Base-by-base conservation (phyloP, 1,284 basidiomycete genomes). In the Malassezia globosa region DNA sequence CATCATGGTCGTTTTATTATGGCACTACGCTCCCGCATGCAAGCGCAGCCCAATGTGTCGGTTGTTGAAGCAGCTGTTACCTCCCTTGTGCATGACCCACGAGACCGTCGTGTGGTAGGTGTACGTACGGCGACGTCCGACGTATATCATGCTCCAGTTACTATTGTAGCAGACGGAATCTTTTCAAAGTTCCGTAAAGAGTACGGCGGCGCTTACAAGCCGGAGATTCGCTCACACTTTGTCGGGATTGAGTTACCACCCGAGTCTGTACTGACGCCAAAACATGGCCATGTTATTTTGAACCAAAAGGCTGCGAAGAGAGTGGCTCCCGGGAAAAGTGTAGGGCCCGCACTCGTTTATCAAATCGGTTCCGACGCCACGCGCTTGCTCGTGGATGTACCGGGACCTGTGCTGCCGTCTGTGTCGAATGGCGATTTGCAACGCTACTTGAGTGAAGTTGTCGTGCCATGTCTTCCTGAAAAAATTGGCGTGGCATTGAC, bases 1-100 rank as follows among this genome's bases (percentile, higher is more conserved):
- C 90, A 96, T 74, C 90, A 96, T 69, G 92, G 92, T n/a, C 77
- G 81, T 47, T 89, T 97, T 61, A 81, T 97, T 54, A 82, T 84
- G 77, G 77, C 79, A 14, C 74, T 97, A 40, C 77, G 90, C 29
- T 75, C 75, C 36, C 82, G 82, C 51, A 85, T 84, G 31, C 75
- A 73, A 47, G 63, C 21, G 72, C 58, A 66, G 37, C 26, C 26
- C 10, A 61, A 58, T 41, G 66, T 70, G 19, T 61, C 57, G 5
- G 39, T 56, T 2, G 51, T 54, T 37, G 59, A 70, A 49, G 60
- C 66, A 1, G 63, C 61, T 4, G 67, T 64, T 5, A 48, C 55
- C 7, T 60, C 66, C 29, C 52, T 68, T 22, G n/a, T 63, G 33
- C 60, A 63, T 18, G 59, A 58, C 16, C 21, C 35, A 5, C 25